Percentiles rank a stretch among this genome's conserved stretches.
Conservation (phyloP, 1,284 basidiomycete species). For the Sporisorium scitamineum region DNA sequence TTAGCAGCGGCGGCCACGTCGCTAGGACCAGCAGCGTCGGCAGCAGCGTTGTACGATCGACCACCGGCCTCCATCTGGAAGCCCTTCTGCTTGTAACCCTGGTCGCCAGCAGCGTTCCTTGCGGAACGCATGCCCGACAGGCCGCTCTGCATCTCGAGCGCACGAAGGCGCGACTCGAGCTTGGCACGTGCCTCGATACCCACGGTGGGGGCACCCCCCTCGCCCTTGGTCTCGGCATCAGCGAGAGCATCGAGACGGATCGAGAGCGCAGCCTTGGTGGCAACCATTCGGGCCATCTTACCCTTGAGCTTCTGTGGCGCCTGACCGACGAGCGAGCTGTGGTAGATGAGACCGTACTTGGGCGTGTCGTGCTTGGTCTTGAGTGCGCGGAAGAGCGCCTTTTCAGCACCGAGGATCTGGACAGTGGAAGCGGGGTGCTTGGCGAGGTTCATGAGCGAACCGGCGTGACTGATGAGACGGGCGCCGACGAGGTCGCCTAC, state of each 20-base stretch:
- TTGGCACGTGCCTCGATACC: slow-evolving; percentile 93
- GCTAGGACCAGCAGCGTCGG: slow-evolving; percentile 58
- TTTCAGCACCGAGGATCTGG: slow-evolving; percentile 98
- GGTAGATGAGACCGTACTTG: slow-evolving; percentile 97
- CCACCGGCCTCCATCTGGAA: slow-evolving; percentile 62
- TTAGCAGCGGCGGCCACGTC: slow-evolving; percentile 42
- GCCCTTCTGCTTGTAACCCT: slow-evolving; percentile 65
- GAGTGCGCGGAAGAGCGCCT: slow-evolving; percentile 95
- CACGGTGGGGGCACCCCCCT: slow-evolving; percentile 80
- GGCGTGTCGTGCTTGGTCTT: slow-evolving; percentile 99
- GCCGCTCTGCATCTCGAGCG: slow-evolving; percentile 75
- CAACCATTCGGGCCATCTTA: slow-evolving; percentile 99
- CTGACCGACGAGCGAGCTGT: slow-evolving; percentile 88
- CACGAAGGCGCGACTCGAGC: slow-evolving; percentile 91
- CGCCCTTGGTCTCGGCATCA: slow-evolving; percentile 89
- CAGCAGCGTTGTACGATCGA: slow-evolving; percentile 63
- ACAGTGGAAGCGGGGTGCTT: slow-evolving; percentile 98
- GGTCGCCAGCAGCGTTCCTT: slow-evolving; percentile 48
- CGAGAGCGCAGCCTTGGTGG: slow-evolving; percentile 89
- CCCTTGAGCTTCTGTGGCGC: slow-evolving; percentile 98
- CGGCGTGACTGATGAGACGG: slow-evolving; percentile 94
- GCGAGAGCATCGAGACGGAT: slow-evolving; percentile 96
- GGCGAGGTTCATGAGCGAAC: slow-evolving; percentile 89
- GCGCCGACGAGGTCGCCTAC: slow-evolving; percentile 98
- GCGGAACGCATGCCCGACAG: slow-evolving; percentile 52